A percentile compares a stretch with the other conserved stretches of the same genome.
phyloP scores from a whole-genome alignment of 1,284 basidiomycete genomes.

The Moesziomyces sp. region DNA sequence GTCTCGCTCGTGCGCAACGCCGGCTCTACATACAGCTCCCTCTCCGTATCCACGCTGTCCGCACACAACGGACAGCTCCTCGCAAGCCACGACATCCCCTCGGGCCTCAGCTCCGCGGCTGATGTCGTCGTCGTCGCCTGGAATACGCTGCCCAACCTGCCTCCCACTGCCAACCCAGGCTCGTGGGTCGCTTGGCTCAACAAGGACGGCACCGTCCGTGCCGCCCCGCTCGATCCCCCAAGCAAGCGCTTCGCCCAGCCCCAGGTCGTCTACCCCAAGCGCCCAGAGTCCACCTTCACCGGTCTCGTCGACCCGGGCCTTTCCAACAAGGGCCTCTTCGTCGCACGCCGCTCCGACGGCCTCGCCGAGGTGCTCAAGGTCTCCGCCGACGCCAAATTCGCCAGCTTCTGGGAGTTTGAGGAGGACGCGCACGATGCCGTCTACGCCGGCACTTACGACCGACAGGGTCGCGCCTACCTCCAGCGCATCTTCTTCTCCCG shows the following conservation, averaged over 20 bases:
- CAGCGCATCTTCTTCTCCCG: slow-evolving; percentile 75
- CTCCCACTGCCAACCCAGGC: slow-evolving; percentile 39
- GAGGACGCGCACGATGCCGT: slow-evolving; percentile 64
- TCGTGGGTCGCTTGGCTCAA: slow-evolving; percentile 63
- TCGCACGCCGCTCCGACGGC: slow-evolving; percentile 52
- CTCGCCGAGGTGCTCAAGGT: slow-evolving; percentile 56
- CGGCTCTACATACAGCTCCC: slow-evolving; percentile 29
- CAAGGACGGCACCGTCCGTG: slow-evolving; percentile 54
- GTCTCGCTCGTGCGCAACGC: slow-evolving; percentile 44
- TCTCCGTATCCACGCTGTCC: slow-evolving; percentile 47
- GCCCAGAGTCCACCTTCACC: slow-evolving; percentile 34
- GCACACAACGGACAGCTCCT: slow-evolving; percentile 42
- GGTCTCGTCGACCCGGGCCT: slow-evolving; percentile 55
- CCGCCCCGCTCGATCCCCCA: slow-evolving; percentile 47
- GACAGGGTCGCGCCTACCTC: slow-evolving; percentile 74
- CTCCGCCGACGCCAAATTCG: slow-evolving; percentile 43
- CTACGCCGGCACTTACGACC: slow-evolving; percentile 73
- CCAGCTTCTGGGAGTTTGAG: slow-evolving; percentile 60
- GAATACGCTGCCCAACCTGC: slow-evolving; percentile 41
- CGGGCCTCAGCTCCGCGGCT: slow-evolving; percentile 30
- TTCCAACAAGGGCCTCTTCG: slow-evolving; percentile 55
- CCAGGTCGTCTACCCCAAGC: slow-evolving; percentile 45
- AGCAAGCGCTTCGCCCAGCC: slow-evolving; percentile 44
- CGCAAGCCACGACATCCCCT: slow-evolving; percentile 41
- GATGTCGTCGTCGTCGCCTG: slow-evolving; percentile 49